Evolutionary conservation across 2,329 filamentous ascomycete species (phyloP), one percentile per base, ranked within the genome.

Genomic region (Penicillium sp.): DNA sequence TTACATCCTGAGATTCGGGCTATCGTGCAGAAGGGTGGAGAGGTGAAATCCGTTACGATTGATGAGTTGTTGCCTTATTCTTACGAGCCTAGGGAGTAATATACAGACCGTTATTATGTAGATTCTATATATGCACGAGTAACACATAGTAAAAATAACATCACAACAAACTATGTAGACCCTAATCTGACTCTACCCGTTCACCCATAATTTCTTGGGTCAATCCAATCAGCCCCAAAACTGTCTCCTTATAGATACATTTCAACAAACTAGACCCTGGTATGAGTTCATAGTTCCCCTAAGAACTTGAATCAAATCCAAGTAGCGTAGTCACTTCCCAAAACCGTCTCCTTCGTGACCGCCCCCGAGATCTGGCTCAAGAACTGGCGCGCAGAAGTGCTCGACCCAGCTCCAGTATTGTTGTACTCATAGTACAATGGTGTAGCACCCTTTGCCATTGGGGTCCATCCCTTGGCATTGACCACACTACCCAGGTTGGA

Each of bases 391-490:
- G 27, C 47, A 1, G 64, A 64, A 3, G 65, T 69, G 47, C 40
- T 27, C 6, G 67, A 57, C 16, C 70, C 69, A 29, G 62, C 67
- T 0, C 69, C 68, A 6, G 57, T 63, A 40, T 71, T 72, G 7
- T 64, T 65, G 50, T 55, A 68, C 50, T 73, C 71, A 54, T 72
- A 69, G 29, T 67, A 71, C 9, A 70, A 45, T 33, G 70, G 70
- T 1, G 69, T 73, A 5, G 70, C 71, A 0, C 60, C 66, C 1
- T 58, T 61, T 0, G 68, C 70, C 66, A 73, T 68, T 0, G 68
- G 66, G 2, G 68, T 70, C 72, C 72, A 74, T 5, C 70, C 71
- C 33, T 62, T 64, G 1, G 69, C 50, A 54, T 72, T 70, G 23
- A 74, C 66, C 38, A 73, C 60, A 40, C 64, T 61, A 2, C 65